Conservation (phyloP, 2,329 filamentous ascomycete genomes). For the Didymella lethalis region DNA sequence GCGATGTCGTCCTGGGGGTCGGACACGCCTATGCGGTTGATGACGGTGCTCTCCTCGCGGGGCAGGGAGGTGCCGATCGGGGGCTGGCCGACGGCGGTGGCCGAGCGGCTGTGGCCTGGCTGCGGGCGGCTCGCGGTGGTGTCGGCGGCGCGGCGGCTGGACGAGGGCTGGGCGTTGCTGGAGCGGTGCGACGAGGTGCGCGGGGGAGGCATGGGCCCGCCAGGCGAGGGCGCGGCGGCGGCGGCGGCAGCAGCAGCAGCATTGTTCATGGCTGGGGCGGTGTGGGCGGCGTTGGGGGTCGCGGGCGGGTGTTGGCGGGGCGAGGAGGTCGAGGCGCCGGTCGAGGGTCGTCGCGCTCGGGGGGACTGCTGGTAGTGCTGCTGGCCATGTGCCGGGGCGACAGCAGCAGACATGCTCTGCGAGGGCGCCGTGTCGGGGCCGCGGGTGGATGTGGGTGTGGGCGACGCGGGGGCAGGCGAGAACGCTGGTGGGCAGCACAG, state of each 20-base stretch:
- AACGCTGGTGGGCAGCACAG: background rate
- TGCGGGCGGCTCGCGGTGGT: slow-evolving; percentile 41
- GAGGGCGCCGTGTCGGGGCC: slow-evolving; percentile 24
- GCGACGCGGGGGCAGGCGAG: background rate
- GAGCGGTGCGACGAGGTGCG: slow-evolving; percentile 78
- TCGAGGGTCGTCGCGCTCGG: slow-evolving; percentile 45
- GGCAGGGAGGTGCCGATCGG: slow-evolving; percentile 64
- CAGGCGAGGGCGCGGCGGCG: slow-evolving; percentile 18
- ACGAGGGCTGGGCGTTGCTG: slow-evolving; percentile 46
- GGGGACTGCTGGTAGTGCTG: slow-evolving; percentile 45
- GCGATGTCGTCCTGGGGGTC: slow-evolving; percentile 77
- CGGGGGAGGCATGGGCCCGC: slow-evolving; percentile 74
- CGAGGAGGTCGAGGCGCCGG: slow-evolving; percentile 48
- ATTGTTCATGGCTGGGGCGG: slow-evolving; percentile 50
- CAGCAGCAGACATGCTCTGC: slow-evolving; percentile 49
- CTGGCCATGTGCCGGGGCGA: slow-evolving; percentile 47
- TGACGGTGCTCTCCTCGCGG: slow-evolving; percentile 79
- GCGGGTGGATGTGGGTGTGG: background rate
- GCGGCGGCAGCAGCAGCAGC: slow-evolving; percentile 59
- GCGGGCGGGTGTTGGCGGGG: slow-evolving; percentile 51
- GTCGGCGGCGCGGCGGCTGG: slow-evolving; percentile 56
- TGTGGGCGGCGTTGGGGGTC: slow-evolving; percentile 40
- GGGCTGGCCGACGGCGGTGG: slow-evolving; percentile 61
- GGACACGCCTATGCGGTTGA: slow-evolving; percentile 78
- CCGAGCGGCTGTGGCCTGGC: slow-evolving; percentile 55